Conservation (phyloP, 2,329 filamentous ascomycete species). For the Neoarthrinium moseri region DNA sequence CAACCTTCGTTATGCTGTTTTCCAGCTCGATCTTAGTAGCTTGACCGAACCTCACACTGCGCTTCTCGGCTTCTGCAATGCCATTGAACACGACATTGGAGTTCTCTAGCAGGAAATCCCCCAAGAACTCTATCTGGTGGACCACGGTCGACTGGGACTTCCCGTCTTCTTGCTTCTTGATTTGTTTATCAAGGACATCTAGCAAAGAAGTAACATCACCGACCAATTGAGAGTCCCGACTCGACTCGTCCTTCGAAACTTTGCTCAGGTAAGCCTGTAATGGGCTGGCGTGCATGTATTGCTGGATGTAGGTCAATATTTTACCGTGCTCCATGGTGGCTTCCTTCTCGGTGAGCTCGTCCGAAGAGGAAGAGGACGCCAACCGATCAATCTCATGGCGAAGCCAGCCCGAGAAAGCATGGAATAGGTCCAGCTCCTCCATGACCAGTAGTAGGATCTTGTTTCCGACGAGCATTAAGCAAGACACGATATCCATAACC, state of each 20-base stretch:
- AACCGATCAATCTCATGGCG: conserved; percentile 79
- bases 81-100: conserved; percentile 62
- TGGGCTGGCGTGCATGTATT: conserved; percentile 65
- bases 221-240: conserved; percentile 41
- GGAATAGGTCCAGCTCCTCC: conserved; percentile 76
- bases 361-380: conserved; percentile 59
- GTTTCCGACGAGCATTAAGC: conserved; percentile 73
- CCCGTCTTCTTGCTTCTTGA: conserved; percentile 44
- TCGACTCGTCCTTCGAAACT: conserved; percentile 48
- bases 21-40: conserved; percentile 45
- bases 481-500: conserved; percentile 69
- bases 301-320: conserved; percentile 75
- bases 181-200: conserved; percentile 47
- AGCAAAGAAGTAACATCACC: conserved; percentile 45
- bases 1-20: conserved; percentile 46
- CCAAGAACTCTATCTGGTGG: conserved; percentile 63
- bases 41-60: conserved; percentile 66
- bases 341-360: conserved; percentile 77
- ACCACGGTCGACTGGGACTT: conserved; percentile 49
- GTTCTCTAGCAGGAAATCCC: conserved; percentile 55
- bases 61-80: conserved; percentile 67
- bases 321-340: conserved; percentile 70
- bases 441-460: conserved; percentile 69
- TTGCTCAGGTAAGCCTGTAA: conserved; percentile 60
- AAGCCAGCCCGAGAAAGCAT: conserved; percentile 80